phyloP scores from a whole-genome alignment of 805 yeast species.

The Yueomyces sinensis region DNA sequence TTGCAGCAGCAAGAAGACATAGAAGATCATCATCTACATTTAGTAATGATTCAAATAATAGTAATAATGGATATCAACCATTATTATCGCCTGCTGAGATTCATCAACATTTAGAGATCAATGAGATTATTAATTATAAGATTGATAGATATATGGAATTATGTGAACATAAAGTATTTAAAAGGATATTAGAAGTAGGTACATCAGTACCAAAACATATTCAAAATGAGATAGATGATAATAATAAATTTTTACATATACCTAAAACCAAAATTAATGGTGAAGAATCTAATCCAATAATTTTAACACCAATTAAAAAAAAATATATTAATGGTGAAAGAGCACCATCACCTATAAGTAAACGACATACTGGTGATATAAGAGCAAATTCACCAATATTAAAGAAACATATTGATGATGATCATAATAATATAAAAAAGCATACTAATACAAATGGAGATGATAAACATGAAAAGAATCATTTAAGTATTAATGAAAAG shows the following conservation, averaged over 20 bases:
- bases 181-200: constrained; percentile 19
- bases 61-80: constrained; percentile 7
- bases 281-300: neutral
- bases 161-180: constrained; percentile 20
- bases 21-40: constrained; percentile 22
- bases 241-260: too few species aligned
- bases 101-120: constrained; percentile 12
- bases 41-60: constrained; percentile 13
- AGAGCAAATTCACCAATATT: too few species aligned
- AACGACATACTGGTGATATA: too few species aligned
- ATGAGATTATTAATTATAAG: constrained; percentile 15
- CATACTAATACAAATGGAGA: neutral
- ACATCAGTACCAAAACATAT: constrained; percentile 17
- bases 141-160: constrained; percentile 19
- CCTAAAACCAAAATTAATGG: too few species aligned
- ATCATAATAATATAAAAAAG: neutral
- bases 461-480: neutral
- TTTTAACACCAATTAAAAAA: constrained; percentile 4
- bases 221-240: too few species aligned
- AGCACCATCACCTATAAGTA: too few species aligned
- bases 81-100: constrained; percentile 23
- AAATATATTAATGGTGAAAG: constrained; percentile 2
- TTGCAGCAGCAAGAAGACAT: constrained; percentile 5
- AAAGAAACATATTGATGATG: too few species aligned
- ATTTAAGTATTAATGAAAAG: too few species aligned